Conservation (phyloP, 2,329 filamentous ascomycete species). For the Trichoderma brevicompactum region DNA sequence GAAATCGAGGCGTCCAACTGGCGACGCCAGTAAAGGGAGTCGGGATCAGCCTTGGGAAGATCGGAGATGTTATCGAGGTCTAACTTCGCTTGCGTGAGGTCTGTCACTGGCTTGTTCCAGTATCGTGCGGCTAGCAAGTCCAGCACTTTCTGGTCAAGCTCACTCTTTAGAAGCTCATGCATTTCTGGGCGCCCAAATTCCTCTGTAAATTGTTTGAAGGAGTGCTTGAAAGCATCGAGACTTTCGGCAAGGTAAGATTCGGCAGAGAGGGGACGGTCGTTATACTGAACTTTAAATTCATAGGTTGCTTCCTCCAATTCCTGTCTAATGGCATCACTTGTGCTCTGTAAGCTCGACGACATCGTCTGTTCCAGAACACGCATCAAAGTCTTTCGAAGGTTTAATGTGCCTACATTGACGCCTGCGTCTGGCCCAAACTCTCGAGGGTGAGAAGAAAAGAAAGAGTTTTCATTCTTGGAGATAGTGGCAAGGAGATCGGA, state of each 20-base stretch:
- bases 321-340: conserved; percentile 88
- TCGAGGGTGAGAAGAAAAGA: conserved; percentile 79
- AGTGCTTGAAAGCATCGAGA: conserved; percentile 94
- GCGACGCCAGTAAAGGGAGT: conserved; percentile 88
- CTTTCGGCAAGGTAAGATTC: conserved; percentile 97
- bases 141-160: conserved; percentile 92
- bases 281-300: conserved; percentile 99
- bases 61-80: conserved; percentile 76
- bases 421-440: conserved; percentile 77
- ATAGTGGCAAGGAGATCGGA: conserved; percentile 81
- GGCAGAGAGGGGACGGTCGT: conserved; percentile 90
- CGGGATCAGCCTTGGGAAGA: conserved; percentile 81
- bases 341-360: conserved; percentile 87
- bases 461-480: conserved; percentile 83
- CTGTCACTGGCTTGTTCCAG: conserved; percentile 95
- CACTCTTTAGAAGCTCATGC: conserved; percentile 83
- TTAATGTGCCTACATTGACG: conserved; percentile 80
- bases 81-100: conserved; percentile 67
- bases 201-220: conserved; percentile 92
- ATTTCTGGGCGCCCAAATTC: conserved; percentile 89
- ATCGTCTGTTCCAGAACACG: conserved; percentile 95
- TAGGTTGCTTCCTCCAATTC: conserved; percentile 97
- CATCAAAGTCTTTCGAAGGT: conserved; percentile 94
- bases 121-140: conserved; percentile 92
- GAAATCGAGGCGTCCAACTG: conserved; percentile 93